These are phyloP conservation scores for Leavenworthia alabamica DNA, from an alignment of 345 rosid genomes.

Conservation along the genomic window DNA sequence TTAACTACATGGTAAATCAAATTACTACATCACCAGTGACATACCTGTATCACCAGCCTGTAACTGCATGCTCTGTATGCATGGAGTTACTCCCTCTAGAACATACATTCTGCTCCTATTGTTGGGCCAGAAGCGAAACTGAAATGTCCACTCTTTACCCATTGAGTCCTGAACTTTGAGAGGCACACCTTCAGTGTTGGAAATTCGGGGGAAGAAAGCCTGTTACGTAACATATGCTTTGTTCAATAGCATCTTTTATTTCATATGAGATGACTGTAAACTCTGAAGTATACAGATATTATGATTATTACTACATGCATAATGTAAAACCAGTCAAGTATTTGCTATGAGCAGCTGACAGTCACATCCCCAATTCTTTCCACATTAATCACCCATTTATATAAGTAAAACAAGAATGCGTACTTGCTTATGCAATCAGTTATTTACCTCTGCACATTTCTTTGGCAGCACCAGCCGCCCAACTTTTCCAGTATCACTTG, in stretches of 20 bases:
- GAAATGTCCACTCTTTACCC: slow-evolving; percentile 96
- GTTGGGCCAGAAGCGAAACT: slow-evolving; percentile 95
- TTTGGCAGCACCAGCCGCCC: slow-evolving; percentile 93
- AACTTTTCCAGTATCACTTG: slow-evolving; percentile 85
- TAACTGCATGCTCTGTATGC: slow-evolving; percentile 87
- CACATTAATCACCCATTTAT: not conserved
- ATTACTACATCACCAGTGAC: not conserved
- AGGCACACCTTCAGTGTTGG: slow-evolving; percentile 85
- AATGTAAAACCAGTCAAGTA: not conserved
- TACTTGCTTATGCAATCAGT: slow-evolving; percentile 20
- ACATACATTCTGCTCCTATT: slow-evolving; percentile 89
- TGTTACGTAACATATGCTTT: slow-evolving; percentile 30
- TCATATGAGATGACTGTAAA: not conserved
- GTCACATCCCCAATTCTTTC: slow-evolving; percentile 7
- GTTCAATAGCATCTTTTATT: slow-evolving; percentile 1
- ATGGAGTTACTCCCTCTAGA: slow-evolving; percentile 87
- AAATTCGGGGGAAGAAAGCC: slow-evolving; percentile 85
- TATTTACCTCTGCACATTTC: slow-evolving; percentile 88
- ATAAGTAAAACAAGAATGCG: slow-evolving; percentile 3
- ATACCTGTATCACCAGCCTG: slow-evolving; percentile 98
- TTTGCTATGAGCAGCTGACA: slow-evolving; percentile 18
- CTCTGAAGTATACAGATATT: slow-evolving; percentile 12
- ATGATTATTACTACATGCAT: slow-evolving; percentile 14
- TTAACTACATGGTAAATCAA: slow-evolving; percentile 14
- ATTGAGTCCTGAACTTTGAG: slow-evolving; percentile 84